Evolutionary conservation across 306 rosid species (phyloP).

Genomic region (Fragaria iinumae): DNA sequence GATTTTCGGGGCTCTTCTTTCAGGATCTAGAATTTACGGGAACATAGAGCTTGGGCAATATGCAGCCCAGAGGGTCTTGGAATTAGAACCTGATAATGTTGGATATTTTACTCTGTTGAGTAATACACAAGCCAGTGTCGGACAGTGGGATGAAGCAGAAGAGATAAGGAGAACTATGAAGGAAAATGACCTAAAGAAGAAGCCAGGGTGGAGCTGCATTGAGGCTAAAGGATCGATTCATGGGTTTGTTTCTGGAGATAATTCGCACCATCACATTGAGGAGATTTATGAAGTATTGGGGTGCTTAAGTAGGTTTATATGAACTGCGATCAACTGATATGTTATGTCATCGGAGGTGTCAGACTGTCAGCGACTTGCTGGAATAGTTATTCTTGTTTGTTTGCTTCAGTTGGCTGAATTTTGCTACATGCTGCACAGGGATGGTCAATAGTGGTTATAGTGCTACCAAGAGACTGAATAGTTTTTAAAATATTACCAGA

Average conservation of each 20-base stretch:
- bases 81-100: constrained; percentile 53
- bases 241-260: constrained; percentile 51
- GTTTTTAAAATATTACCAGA: background rate
- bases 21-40: constrained; percentile 49
- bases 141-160: constrained; percentile 59
- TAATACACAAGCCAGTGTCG: constrained; percentile 52
- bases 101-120: constrained; percentile 53
- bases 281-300: constrained; percentile 37
- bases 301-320: constrained; percentile 19
- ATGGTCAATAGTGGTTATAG: background rate
- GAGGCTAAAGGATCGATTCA: constrained; percentile 39
- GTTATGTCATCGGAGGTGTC: background rate
- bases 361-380: background rate
- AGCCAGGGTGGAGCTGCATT: constrained; percentile 60
- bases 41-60: constrained; percentile 38
- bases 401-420: background rate
- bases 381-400: background rate
- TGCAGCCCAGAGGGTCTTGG: constrained; percentile 51
- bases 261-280: constrained; percentile 35
- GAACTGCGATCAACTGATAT: background rate
- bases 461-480: background rate
- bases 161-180: constrained; percentile 45
- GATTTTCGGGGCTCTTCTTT: constrained; percentile 65
- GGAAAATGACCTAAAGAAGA: constrained; percentile 50
- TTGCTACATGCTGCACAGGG: background rate